phyloP scores from a whole-genome alignment of 257 asterid species.

The Lantana camara region DNA sequence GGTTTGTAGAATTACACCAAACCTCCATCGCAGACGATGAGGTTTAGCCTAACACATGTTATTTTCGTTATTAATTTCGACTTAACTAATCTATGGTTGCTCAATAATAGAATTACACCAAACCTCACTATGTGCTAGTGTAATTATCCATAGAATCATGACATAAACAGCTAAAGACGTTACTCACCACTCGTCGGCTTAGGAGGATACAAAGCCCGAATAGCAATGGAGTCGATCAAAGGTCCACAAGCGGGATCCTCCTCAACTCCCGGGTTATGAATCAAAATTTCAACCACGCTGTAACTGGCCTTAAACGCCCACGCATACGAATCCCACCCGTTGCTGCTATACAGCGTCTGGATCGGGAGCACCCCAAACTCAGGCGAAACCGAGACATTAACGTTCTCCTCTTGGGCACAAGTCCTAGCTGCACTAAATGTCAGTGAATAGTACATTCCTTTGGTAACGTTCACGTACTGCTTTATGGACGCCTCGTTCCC shows the following conservation, averaged over 20 bases:
- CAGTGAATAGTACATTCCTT: slow-evolving; percentile 81
- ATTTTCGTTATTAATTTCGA: no score
- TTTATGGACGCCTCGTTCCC: slow-evolving; percentile 92
- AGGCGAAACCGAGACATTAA: slow-evolving; percentile 78
- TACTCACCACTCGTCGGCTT: slow-evolving; percentile 68
- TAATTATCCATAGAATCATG: no score
- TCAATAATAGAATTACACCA: no score
- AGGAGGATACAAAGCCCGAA: slow-evolving; percentile 81
- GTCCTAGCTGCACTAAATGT: slow-evolving; percentile 95
- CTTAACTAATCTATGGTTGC: no score
- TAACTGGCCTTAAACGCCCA: slow-evolving; percentile 72
- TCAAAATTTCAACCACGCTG: slow-evolving; percentile 48
- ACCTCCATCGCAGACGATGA: no score
- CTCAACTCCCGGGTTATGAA: slow-evolving; percentile 88
- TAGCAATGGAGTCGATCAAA: slow-evolving; percentile 76
- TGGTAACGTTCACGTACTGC: slow-evolving; percentile 62
- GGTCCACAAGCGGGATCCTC: slow-evolving; percentile 99
- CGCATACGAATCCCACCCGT: slow-evolving; percentile 93
- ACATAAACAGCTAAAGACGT: neutral
- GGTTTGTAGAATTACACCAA: no score
- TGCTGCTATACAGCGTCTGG: slow-evolving; percentile 86
- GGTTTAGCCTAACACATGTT: no score
- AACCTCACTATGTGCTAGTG: no score
- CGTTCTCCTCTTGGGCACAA: slow-evolving; percentile 84
- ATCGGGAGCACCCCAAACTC: slow-evolving; percentile 81